A percentile compares a stretch with the other conserved stretches of the same genome.
phyloP scores from a whole-genome alignment of 768 basidiomycete species.

The Strobilomyces confusus region DNA sequence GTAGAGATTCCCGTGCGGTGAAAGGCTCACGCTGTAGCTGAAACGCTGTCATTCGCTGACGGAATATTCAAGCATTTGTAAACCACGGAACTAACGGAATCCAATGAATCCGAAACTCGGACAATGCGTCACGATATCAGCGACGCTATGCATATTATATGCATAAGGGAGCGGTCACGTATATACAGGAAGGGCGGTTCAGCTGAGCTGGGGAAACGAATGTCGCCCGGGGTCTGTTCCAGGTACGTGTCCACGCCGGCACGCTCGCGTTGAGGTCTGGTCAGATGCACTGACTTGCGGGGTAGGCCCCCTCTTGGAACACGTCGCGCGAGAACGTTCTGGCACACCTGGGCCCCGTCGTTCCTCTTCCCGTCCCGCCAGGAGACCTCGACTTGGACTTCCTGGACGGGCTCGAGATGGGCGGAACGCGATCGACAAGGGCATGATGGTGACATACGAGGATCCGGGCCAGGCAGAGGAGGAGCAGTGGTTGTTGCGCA shows the following conservation, averaged over 20 bases:
- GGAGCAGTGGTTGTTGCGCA: constrained; percentile 50
- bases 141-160: too few relatives aligned
- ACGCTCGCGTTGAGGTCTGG: too few relatives aligned
- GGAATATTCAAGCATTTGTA: too few relatives aligned
- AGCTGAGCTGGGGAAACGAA: constrained; percentile 37
- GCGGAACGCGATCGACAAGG: constrained; percentile 24
- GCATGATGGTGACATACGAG: constrained; percentile 60
- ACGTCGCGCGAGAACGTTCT: constrained; percentile 31
- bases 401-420: constrained; percentile 18
- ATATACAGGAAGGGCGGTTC: too few relatives aligned
- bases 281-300: too few relatives aligned
- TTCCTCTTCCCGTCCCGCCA: background rate
- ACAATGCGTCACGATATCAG: too few relatives aligned
- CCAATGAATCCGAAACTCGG: too few relatives aligned
- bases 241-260: constrained; percentile 26
- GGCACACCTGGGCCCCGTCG: constrained; percentile 9
- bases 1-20: too few relatives aligned
- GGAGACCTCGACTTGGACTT: constrained; percentile 30
- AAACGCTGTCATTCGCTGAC: too few relatives aligned
- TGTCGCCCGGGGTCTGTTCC: constrained; percentile 36
- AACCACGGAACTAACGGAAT: too few relatives aligned
- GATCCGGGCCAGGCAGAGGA: constrained; percentile 63
- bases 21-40: too few relatives aligned
- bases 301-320: constrained; percentile 33
- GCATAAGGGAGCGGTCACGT: too few relatives aligned